Evolutionary conservation across 192 early-diverging fungal species (phyloP).

Genomic region (Podila epicladia): DNA sequence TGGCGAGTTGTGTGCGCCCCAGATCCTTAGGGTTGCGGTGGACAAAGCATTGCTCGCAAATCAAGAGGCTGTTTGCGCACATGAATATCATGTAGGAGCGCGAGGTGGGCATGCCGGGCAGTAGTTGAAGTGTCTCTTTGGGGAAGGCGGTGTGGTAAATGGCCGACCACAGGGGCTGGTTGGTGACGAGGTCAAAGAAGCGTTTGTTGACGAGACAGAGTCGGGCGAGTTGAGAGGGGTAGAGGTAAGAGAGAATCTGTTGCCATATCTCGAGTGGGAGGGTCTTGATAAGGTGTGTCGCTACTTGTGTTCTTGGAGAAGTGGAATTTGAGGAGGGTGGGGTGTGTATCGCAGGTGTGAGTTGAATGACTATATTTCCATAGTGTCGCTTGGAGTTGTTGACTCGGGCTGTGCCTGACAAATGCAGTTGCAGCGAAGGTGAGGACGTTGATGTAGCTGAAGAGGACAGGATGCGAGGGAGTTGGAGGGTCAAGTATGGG

Average conservation of each 20-base stretch:
- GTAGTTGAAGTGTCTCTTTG: neutral
- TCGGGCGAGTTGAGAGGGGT: neutral
- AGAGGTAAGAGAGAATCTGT: neutral
- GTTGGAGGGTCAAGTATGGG: neutral
- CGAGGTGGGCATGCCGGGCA: neutral
- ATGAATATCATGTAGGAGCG: neutral
- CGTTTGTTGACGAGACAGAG: conserved; percentile 2
- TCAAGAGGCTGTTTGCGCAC: neutral
- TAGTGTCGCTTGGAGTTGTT: no score
- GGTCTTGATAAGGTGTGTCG: neutral
- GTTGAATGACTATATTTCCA: no score
- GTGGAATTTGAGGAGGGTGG: neutral
- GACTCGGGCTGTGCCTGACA: neutral
- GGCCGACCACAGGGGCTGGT: neutral
- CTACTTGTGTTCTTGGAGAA: neutral
- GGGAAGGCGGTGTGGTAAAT: neutral
- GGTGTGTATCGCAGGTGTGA: neutral
- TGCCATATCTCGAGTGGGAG: neutral
- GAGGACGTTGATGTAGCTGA: neutral
- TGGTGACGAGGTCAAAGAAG: neutral
- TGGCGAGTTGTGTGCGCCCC: neutral
- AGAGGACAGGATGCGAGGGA: neutral
- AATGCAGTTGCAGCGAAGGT: neutral
- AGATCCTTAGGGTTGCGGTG: neutral
- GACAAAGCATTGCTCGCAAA: neutral